Percentiles rank a stretch among this genome's conserved stretches.
Conservation (phyloP, 192 early-diverging fungal species). For the Podochytrium sp. region DNA sequence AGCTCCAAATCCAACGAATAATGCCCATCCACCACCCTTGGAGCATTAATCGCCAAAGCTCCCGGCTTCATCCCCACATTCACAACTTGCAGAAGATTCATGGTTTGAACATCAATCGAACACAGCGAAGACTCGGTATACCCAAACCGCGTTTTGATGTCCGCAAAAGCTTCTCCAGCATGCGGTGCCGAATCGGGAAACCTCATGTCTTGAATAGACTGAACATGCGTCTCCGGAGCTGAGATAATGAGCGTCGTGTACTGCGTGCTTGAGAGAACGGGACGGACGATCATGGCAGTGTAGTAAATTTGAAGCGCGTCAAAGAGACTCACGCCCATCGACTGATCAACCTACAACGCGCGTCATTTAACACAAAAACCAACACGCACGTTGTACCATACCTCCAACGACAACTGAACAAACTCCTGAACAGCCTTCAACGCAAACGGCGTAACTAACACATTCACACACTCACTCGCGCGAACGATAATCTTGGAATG, state of each 20-base stretch:
- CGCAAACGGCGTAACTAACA: slow-evolving; percentile 71
- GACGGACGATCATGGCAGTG: slow-evolving; percentile 58
- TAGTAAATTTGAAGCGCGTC: slow-evolving; percentile 70
- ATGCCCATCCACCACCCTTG: slow-evolving; percentile 37
- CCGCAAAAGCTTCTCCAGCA: not conserved
- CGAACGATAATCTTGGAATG: slow-evolving; percentile 26
- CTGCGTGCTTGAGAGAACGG: slow-evolving; percentile 51
- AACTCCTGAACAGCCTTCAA: slow-evolving; percentile 70
- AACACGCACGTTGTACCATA: too few species aligned
- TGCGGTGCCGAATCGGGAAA: slow-evolving; percentile 38
- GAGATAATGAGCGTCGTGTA: slow-evolving; percentile 58
- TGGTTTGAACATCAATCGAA: slow-evolving; percentile 56
- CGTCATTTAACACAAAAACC: slow-evolving; percentile 2
- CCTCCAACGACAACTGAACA: slow-evolving; percentile 45
- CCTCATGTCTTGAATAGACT: slow-evolving; percentile 75
- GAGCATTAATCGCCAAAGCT: slow-evolving; percentile 26
- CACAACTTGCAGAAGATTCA: slow-evolving; percentile 48
- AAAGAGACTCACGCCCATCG: slow-evolving; percentile 50
- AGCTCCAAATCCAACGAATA: slow-evolving; percentile 23
- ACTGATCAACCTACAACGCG: slow-evolving; percentile 40
- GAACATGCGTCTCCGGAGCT: slow-evolving; percentile 60
- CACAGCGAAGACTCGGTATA: slow-evolving; percentile 64
- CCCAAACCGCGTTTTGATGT: slow-evolving; percentile 59
- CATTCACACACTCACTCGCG: slow-evolving; percentile 30
- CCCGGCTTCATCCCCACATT: slow-evolving; percentile 56